A percentile compares a stretch with the other conserved stretches of the same genome.
Conservation (phyloP, 1,284 basidiomycete species). For the Stygiomarasmius scandens region DNA sequence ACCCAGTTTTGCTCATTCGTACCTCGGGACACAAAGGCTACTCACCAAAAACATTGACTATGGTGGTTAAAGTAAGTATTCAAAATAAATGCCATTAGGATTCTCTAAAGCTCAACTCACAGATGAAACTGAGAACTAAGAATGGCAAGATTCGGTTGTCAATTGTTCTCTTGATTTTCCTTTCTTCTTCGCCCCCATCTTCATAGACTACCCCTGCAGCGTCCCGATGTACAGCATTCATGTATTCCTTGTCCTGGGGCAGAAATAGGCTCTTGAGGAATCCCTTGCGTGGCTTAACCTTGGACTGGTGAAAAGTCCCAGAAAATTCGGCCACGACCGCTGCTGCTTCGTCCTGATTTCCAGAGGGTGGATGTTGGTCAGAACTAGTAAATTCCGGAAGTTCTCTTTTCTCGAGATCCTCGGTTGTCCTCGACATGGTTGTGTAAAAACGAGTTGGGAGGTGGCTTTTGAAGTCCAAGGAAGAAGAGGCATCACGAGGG, state of each 20-base stretch:
- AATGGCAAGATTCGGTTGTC: conserved; percentile 49
- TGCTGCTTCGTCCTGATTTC: no score
- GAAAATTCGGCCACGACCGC: no score
- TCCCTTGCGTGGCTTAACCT: background rate
- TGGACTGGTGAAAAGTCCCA: background rate
- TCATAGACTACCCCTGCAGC: conserved; percentile 49
- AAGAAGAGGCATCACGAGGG: no score
- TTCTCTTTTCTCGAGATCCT: background rate
- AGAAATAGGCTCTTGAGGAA: conserved; percentile 45
- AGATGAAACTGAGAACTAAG: conserved; percentile 46
- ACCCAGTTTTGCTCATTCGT: no score
- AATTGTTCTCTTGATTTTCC: conserved; percentile 41
- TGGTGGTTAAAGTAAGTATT: no score
- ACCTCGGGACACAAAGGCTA: no score
- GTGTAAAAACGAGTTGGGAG: no score
- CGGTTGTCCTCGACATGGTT: no score
- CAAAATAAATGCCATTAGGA: no score
- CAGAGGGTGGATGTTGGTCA: background rate
- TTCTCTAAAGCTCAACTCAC: no score
- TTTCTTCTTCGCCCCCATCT: conserved; percentile 51
- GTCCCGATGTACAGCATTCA: conserved; percentile 53
- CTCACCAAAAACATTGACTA: no score
- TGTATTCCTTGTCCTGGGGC: conserved; percentile 42
- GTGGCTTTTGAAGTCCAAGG: no score
- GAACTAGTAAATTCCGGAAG: background rate